Evolutionary conservation across 2,329 filamentous ascomycete species (phyloP), one percentile per base, ranked within the genome.

Genomic region (Metarhizium humberi): DNA sequence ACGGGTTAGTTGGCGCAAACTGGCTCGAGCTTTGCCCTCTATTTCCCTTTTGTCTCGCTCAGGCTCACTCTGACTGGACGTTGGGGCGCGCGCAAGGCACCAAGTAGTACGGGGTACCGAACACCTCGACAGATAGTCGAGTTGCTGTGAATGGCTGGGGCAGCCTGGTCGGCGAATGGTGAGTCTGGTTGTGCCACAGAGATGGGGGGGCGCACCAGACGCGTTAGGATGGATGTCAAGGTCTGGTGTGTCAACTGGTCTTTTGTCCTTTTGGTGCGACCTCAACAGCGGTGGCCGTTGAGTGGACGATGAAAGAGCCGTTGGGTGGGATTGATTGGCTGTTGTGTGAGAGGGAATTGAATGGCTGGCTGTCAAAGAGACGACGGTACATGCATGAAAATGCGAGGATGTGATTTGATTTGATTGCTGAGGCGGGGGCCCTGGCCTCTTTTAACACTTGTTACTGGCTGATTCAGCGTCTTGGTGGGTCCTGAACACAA

Each of bases 331-430:
- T 66, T 76, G 76, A 78, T 78, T 78, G 76, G 75, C 72, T 72
- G 71, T 75, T 70, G 55, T 16, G 47, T 18, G 53, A 54, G 52
- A 71, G 68, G 66, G 67, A 69, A 72, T 42, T 25, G 50, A 55
- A 56, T 55, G 64, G 62, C 61, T 34, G 32, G 25, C 59, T 45
- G 61, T 56, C 62, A 64, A 67, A 69, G 67, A 34, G 70, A 71
- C 69, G 73, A 74, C 62, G 57, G 4, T 25, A 25, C 25, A 4
- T 25, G 25, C 25, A 25, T n/a, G 43, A 58, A 68, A 71, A 73
- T 75, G 68, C 69, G 68, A 73, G 69, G 69, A 75, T 70, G 67
- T 78, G 76, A 78, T 78, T 78, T 78, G 77, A 78, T 61, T 60
- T 58, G 57, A 58, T 50, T 53, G 45, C 29, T 25, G 72, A 73